A percentile compares a stretch with the other conserved stretches of the same genome.
phyloP scores from a whole-genome alignment of 176 grass and related monocot genomes.

The Poa annua region DNA sequence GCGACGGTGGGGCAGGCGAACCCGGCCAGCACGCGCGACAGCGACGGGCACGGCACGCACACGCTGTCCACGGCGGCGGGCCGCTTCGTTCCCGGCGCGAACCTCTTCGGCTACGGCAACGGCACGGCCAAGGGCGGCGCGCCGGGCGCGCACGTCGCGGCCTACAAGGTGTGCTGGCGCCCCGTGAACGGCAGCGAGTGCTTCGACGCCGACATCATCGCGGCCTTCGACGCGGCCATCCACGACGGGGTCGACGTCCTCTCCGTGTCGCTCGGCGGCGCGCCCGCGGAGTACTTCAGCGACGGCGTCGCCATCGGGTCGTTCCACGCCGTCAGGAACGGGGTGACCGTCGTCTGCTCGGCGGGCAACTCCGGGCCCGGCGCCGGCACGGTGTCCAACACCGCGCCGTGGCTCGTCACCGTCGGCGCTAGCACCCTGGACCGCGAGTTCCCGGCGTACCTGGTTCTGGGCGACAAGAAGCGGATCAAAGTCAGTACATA shows the following conservation, averaged over 20 bases:
- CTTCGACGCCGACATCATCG: conserved; percentile 88
- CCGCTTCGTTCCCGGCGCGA: conserved; percentile 54
- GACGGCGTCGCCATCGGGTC: conserved; percentile 87
- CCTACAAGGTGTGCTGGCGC: conserved; percentile 97
- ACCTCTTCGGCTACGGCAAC: conserved; percentile 77
- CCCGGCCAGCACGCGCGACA: conserved; percentile 58
- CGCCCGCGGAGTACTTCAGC: conserved; percentile 54
- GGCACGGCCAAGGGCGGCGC: conserved; percentile 89
- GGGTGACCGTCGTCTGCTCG: conserved; percentile 71
- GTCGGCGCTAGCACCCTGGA: conserved; percentile 85
- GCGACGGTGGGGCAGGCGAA: conserved; percentile 37
- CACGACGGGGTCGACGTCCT: conserved; percentile 84
- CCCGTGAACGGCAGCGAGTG: conserved; percentile 87
- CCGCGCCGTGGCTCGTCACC: conserved; percentile 85
- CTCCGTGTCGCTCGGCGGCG: conserved; percentile 80
- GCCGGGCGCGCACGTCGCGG: conserved; percentile 58
- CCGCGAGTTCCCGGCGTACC: conserved; percentile 73
- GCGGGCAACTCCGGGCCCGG: conserved; percentile 75
- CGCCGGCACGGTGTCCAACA: conserved; percentile 70
- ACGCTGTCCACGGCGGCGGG: conserved; percentile 91
- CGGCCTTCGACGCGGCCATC: conserved; percentile 84
- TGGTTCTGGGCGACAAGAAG: conserved; percentile 56
- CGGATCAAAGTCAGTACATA: conserved; percentile 50
- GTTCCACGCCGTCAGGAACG: conserved; percentile 78
- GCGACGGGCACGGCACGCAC: conserved; percentile 90